phyloP scores from a whole-genome alignment of 1,284 basidiomycete genomes.

The Leccinum discolor region DNA sequence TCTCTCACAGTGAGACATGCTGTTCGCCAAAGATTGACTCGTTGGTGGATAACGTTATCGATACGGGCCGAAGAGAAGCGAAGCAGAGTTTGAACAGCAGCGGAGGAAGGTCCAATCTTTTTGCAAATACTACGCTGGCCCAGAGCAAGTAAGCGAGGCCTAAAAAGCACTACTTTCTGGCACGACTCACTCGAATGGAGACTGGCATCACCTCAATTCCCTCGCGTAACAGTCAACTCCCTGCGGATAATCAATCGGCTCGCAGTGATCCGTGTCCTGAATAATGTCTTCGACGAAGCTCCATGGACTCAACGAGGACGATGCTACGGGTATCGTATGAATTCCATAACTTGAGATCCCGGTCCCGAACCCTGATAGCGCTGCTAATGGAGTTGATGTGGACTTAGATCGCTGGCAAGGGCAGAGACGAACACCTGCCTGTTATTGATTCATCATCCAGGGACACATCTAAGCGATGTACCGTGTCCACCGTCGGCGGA shows the following conservation, averaged over 20 bases:
- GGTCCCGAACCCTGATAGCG: conserved; percentile 1
- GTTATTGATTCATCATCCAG: background rate
- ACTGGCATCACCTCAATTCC: background rate
- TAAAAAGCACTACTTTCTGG: background rate
- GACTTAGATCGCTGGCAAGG: background rate
- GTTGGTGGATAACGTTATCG: conserved; percentile 1
- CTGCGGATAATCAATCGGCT: background rate
- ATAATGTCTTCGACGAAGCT: background rate
- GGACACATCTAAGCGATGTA: conserved; percentile 6
- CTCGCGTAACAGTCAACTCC: background rate
- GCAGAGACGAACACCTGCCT: background rate
- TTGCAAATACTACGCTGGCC: background rate
- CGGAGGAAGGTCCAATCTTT: background rate
- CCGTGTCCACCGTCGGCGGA: conserved; percentile 1
- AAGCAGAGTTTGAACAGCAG: background rate
- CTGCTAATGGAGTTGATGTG: conserved; percentile 11
- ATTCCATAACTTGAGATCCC: conserved; percentile 13
- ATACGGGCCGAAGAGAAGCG: background rate
- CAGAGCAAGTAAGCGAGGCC: background rate
- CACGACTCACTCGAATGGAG: background rate
- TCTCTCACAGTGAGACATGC: conserved; percentile 1
- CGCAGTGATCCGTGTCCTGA: background rate
- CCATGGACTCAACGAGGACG: conserved; percentile 9
- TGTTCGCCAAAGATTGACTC: background rate
- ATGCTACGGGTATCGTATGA: conserved; percentile 5